Base-by-base conservation (phyloP, 1,139 yeast species). In the Yamadazyma taylorii region DNA sequence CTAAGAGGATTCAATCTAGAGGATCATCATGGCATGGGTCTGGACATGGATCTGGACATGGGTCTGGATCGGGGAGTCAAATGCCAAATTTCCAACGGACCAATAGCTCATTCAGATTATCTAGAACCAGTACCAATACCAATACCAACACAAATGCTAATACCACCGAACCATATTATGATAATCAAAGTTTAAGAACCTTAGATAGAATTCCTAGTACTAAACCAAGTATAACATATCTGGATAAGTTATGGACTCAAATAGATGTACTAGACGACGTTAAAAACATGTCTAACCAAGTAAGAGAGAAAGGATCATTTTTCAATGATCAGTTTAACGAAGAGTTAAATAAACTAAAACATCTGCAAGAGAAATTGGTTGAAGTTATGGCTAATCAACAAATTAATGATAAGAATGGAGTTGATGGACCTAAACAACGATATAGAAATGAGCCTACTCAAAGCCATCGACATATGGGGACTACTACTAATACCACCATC, bases 201-300 rank as follows among this genome's bases (percentile, higher is more conserved):
- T 53, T 61, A 17, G 83, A 78, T 50, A 62, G 61, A 37, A 55
- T 75, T 8, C 74, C 77, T 15, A 63, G 74, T 7, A 68, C 76
- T 1, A 60, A 66, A 32, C 81, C 85, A 5, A 65, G 67, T 38
- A 76, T 74, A 11, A 74, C 81, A 30, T 67, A 74, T 43, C 88
- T 81, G 64, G 95, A 87, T 58, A 73, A 78, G 50, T 64, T 87
- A 35, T 89, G 96, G 95, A 82, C 94, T 3, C 95, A 88, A 52
- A 82, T 89, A 33, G 96, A 86, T 52, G 86, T 86, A 1, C 67
- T 90, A 43, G 92, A 87, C 48, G 96, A 87, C 48, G 95, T 89
- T 3, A 76, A 77, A 39, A 69, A 68, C 39, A 74, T 85, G 74
- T 81, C 89, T 0, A 63, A 63, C 13, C 78, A 81, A 37, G 79